Conservation (phyloP, 2,329 filamentous ascomycete species). For the Stachybotrys chlorohalonatus region DNA sequence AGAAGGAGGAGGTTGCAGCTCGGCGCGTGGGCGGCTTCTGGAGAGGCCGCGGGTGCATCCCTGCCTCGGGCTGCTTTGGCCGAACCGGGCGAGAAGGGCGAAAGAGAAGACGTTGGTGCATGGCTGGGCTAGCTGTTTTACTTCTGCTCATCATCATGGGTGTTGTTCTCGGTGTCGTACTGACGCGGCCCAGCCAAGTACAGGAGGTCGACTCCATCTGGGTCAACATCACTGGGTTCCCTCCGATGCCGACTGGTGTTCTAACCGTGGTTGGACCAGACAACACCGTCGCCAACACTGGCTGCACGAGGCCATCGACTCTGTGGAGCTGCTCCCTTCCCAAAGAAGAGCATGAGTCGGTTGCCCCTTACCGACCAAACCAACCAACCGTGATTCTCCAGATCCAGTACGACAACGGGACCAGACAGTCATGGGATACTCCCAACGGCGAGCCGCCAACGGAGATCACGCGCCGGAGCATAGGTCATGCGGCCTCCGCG, state of each 20-base stretch:
- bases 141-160: slow-evolving; percentile 47
- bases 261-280: slow-evolving; percentile 69
- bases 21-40: slow-evolving; percentile 51
- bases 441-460: slow-evolving; percentile 26
- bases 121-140: slow-evolving; percentile 40
- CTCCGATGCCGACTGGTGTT: slow-evolving; percentile 76
- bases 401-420: slow-evolving; percentile 62
- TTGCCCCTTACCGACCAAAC: slow-evolving; percentile 53
- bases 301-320: slow-evolving; percentile 63
- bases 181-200: slow-evolving; percentile 25
- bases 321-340: slow-evolving; percentile 84
- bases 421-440: slow-evolving; percentile 39
- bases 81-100: slow-evolving; percentile 54
- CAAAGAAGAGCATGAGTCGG: slow-evolving; percentile 61
- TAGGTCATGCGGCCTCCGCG: slow-evolving; percentile 13
- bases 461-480: slow-evolving; percentile 13
- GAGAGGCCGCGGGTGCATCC: slow-evolving; percentile 56
- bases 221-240: slow-evolving; percentile 80
- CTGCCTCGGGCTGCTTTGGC: slow-evolving; percentile 56
- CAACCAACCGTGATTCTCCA: slow-evolving; percentile 75
- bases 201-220: slow-evolving; percentile 43
- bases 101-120: slow-evolving; percentile 51
- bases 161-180: slow-evolving; percentile 47
- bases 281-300: slow-evolving; percentile 51
- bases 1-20: slow-evolving; percentile 57